These are phyloP conservation scores for Seminavis robusta DNA, from an alignment of 108 stramenopile genomes.

Conservation along the genomic window DNA sequence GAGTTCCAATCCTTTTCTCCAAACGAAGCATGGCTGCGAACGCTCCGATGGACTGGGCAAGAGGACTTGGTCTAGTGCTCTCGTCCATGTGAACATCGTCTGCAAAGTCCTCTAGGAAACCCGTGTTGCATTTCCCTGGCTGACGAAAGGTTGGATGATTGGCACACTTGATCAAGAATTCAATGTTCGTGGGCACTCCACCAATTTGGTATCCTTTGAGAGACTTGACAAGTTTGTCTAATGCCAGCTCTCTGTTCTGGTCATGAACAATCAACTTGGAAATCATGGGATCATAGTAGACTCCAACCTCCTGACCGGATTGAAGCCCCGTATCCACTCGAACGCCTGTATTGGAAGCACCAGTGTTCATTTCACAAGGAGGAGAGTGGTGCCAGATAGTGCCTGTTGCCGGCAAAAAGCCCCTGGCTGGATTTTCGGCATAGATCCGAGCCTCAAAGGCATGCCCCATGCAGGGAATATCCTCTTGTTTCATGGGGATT, in stretches of 20 bases:
- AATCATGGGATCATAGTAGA: slow-evolving; percentile 98
- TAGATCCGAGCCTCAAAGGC: slow-evolving; percentile 93
- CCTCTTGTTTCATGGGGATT: slow-evolving; percentile 39
- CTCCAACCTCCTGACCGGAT: slow-evolving; percentile 79
- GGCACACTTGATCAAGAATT: slow-evolving; percentile 74
- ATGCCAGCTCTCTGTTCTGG: slow-evolving; percentile 39
- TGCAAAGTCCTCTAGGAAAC: slow-evolving; percentile 66
- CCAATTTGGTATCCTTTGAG: slow-evolving; percentile 72
- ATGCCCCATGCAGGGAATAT: slow-evolving; percentile 47
- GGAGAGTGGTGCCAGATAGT: slow-evolving; percentile 46
- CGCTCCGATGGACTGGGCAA: slow-evolving; percentile 42
- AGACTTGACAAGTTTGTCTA: slow-evolving; percentile 49
- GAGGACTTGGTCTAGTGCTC: slow-evolving; percentile 1
- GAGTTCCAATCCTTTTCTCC: slow-evolving; percentile 31
- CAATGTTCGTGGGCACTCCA: slow-evolving; percentile 85
- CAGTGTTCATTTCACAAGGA: slow-evolving; percentile 46
- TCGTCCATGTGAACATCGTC: slow-evolving; percentile 24
- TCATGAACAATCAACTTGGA: slow-evolving; percentile 89
- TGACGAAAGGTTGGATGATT: slow-evolving; percentile 62
- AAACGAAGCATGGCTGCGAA: slow-evolving; percentile 33
- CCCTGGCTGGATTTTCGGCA: slow-evolving; percentile 92
- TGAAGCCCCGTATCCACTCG: slow-evolving; percentile 92
- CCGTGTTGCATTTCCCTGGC: slow-evolving; percentile 74
- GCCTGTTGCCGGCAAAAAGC: slow-evolving; percentile 91
- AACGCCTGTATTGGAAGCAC: slow-evolving; percentile 35